phyloP scores from a whole-genome alignment of 768 basidiomycete genomes.

The Lyophyllum decastes region DNA sequence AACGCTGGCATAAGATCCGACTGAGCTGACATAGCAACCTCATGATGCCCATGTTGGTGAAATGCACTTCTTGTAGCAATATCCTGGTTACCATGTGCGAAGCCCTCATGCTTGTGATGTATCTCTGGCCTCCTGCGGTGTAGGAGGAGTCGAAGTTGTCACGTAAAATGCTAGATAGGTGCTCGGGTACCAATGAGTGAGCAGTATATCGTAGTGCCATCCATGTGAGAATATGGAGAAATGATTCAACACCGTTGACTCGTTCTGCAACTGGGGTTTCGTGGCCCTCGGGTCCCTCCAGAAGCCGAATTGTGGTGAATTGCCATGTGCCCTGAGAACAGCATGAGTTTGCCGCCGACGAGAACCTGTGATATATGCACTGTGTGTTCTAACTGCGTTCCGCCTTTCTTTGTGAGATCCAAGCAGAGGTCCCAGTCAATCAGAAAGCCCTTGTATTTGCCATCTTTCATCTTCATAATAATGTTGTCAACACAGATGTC shows the following conservation, averaged over 20 bases:
- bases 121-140: background rate
- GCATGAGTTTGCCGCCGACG: background rate
- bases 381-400: background rate
- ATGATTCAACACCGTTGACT: background rate
- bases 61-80: too few relatives aligned
- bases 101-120: background rate
- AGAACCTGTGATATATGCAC: background rate
- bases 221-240: background rate
- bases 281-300: background rate
- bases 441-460: background rate
- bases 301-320: background rate
- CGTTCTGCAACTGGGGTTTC: background rate
- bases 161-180: background rate
- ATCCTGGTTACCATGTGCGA: background rate
- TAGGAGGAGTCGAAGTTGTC: background rate
- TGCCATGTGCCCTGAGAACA: background rate
- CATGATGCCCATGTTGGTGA: too few relatives aligned
- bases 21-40: too few relatives aligned
- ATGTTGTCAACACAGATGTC: slow-evolving; percentile 4
- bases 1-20: too few relatives aligned
- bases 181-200: background rate
- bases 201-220: background rate
- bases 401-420: background rate
- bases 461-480: background rate
- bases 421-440: slow-evolving; percentile 5